Conservation (phyloP, 2,329 filamentous ascomycete genomes). For the Gaeumannomyces sp. region DNA sequence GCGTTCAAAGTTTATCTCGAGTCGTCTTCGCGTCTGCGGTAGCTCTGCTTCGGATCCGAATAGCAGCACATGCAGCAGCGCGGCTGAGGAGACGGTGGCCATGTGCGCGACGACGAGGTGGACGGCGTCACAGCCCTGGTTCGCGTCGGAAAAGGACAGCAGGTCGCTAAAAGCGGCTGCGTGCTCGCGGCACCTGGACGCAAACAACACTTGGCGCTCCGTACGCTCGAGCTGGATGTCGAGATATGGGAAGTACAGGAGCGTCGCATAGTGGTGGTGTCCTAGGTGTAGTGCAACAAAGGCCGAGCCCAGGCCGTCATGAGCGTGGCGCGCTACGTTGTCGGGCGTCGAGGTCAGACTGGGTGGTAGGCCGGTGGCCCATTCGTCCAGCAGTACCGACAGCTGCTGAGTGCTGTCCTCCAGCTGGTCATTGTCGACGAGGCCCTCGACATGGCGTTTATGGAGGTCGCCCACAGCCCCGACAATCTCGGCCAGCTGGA, state of each 20-base stretch:
- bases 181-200: not conserved
- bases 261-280: constrained; percentile 6
- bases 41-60: constrained; percentile 20
- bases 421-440: not conserved
- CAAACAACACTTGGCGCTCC: not conserved
- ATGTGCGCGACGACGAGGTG: constrained; percentile 29
- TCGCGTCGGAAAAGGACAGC: not conserved
- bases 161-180: constrained; percentile 9
- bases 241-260: constrained; percentile 10
- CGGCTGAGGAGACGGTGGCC: constrained; percentile 29
- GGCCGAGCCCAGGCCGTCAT: constrained; percentile 4
- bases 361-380: not conserved
- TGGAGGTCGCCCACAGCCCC: constrained; percentile 4
- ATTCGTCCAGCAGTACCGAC: not conserved
- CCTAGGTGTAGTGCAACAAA: constrained; percentile 10
- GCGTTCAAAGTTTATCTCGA: constrained; percentile 15
- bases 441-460: not conserved
- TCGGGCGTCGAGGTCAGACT: not conserved
- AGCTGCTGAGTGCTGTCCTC: not conserved
- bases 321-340: constrained; percentile 3
- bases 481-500: constrained; percentile 6
- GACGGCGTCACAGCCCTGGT: constrained; percentile 22
- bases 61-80: constrained; percentile 26
- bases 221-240: constrained; percentile 1
- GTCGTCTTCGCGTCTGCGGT: constrained; percentile 2